A percentile compares a stretch with the other conserved stretches of the same genome.
Evolutionary conservation across 1,284 basidiomycete species (phyloP).

Genomic region (Rhodotorula sp.): DNA sequence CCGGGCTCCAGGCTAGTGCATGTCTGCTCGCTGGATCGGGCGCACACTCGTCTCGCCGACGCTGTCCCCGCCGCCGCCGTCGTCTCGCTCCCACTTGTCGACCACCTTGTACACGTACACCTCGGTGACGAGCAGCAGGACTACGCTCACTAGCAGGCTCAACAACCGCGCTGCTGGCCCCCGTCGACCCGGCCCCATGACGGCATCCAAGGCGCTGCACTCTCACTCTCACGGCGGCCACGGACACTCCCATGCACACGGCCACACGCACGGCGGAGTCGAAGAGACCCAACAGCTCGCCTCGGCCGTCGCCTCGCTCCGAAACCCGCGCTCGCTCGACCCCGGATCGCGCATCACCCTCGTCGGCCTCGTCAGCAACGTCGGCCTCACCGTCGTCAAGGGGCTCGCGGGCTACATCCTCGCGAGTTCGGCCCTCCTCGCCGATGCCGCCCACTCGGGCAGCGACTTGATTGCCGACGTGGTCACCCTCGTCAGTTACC

Average conservation of each 20-base stretch:
- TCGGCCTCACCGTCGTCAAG: slow-evolving; percentile 77
- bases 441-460: slow-evolving; percentile 92
- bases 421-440: slow-evolving; percentile 70
- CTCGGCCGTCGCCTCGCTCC: slow-evolving; percentile 42
- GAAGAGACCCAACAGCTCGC: slow-evolving; percentile 48
- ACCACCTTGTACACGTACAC: no score
- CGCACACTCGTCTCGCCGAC: neutral
- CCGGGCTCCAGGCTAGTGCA: neutral
- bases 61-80: neutral
- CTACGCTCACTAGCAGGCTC: neutral
- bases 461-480: slow-evolving; percentile 88
- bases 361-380: slow-evolving; percentile 75
- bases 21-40: neutral
- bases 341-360: slow-evolving; percentile 51
- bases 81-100: no score
- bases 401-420: slow-evolving; percentile 55
- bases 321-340: slow-evolving; percentile 37
- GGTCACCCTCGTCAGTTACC: slow-evolving; percentile 89
- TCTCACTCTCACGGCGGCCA: slow-evolving; percentile 15
- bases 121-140: no score
- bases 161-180: neutral
- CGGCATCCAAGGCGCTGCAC: neutral
- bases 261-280: slow-evolving; percentile 27
- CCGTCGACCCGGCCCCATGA: neutral
- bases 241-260: slow-evolving; percentile 3